Conservation (phyloP, 2,329 filamentous ascomycete species). For the Beauveria caledonica region DNA sequence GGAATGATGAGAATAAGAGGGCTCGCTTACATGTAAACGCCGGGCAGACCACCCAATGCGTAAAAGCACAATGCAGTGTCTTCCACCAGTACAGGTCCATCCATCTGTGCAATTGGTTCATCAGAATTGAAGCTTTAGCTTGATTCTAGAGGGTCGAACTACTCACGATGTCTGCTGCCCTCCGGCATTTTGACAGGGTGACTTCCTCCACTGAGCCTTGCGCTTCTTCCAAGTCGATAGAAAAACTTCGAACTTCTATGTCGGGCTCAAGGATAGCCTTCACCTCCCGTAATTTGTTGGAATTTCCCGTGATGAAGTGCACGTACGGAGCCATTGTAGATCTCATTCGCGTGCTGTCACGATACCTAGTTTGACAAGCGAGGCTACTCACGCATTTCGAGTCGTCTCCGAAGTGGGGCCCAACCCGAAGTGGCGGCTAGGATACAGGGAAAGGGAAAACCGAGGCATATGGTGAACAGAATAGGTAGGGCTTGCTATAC, state of each 20-base stretch:
- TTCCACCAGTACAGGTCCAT: constrained; percentile 87
- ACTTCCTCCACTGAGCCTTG: constrained; percentile 92
- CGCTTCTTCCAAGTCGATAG: constrained; percentile 77
- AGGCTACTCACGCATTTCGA: neutral
- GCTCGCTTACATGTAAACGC: constrained; percentile 78
- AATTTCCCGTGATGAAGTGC: constrained; percentile 95
- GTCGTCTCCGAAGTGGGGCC: no score
- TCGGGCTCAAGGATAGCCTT: constrained; percentile 71
- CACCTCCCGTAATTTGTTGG: constrained; percentile 87
- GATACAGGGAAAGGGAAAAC: no score
- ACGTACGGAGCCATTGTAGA: constrained; percentile 41
- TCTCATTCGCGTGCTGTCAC: no score
- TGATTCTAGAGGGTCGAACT: neutral
- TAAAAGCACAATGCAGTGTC: constrained; percentile 93
- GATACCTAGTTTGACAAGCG: neutral
- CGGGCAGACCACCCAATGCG: constrained; percentile 82
- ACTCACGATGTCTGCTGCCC: constrained; percentile 65
- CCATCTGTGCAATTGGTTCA: constrained; percentile 43
- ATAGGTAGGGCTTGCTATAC: no score
- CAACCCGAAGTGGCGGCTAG: no score
- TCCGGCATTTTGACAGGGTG: constrained; percentile 74
- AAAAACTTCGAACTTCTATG: constrained; percentile 65
- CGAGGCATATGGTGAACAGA: no score
- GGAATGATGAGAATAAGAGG: neutral
- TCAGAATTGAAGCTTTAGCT: neutral